Percentiles rank a stretch among this genome's conserved stretches.
These are phyloP conservation scores for Abrus pulchellus DNA, from an alignment of 306 rosid species.

Conservation along the genomic window DNA sequence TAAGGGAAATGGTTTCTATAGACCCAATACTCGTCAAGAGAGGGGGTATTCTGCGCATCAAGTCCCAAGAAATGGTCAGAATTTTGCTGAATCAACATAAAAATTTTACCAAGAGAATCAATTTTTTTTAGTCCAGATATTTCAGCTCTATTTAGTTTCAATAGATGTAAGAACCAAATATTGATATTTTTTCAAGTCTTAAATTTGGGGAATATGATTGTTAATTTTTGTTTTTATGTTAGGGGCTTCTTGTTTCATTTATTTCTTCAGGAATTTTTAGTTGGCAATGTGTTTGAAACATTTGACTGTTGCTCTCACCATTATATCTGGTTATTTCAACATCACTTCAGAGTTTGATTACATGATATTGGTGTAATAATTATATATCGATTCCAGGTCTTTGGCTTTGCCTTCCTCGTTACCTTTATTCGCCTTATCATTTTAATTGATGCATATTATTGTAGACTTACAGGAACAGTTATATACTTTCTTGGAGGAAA, in stretches of 20 bases:
- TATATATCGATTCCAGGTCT: neutral
- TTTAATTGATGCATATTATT: neutral
- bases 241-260: conserved; percentile 42
- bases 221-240: conserved; percentile 19
- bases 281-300: conserved; percentile 44
- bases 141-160: conserved; percentile 36
- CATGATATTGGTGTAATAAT: neutral
- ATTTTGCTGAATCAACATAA: conserved; percentile 55
- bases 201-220: conserved; percentile 45
- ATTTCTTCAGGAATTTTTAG: conserved; percentile 29
- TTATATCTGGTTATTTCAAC: conserved; percentile 23
- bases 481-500: neutral
- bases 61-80: conserved; percentile 55
- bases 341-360: neutral
- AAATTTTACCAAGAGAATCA: conserved; percentile 9
- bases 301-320: neutral
- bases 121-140: conserved; percentile 31
- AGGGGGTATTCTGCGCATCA: conserved; percentile 56
- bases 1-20: conserved; percentile 74
- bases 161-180: conserved; percentile 46
- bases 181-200: conserved; percentile 42
- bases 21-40: conserved; percentile 63
- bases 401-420: neutral
- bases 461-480: neutral
- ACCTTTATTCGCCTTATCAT: neutral